A percentile compares a stretch with the other conserved stretches of the same genome.
phyloP scores from a whole-genome alignment of 768 basidiomycete species.

The Guyanaporus albipodus region DNA sequence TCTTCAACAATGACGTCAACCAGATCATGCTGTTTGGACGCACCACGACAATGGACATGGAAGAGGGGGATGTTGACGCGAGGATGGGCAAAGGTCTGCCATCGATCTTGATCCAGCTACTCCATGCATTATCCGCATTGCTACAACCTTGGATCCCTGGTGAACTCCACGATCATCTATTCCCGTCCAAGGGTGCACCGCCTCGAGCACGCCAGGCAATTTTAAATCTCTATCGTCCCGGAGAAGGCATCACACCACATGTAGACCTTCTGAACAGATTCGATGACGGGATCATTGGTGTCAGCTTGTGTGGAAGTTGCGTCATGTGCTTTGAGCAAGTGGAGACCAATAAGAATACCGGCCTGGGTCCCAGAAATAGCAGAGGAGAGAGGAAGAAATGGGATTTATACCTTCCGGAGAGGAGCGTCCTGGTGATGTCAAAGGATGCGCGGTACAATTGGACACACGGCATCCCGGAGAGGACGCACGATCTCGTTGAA shows the following conservation, averaged over 20 bases:
- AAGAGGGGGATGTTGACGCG: constrained; percentile 12
- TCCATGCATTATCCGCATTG: constrained; percentile 45
- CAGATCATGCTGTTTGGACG: constrained; percentile 88
- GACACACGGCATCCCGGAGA: constrained; percentile 81
- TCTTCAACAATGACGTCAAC: constrained; percentile 49
- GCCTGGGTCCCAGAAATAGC: not conserved
- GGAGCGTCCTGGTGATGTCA: constrained; percentile 74
- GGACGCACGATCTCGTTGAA: constrained; percentile 57
- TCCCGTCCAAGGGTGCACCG: constrained; percentile 42
- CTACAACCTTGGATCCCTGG: constrained; percentile 49
- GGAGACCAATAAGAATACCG: not conserved
- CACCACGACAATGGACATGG: constrained; percentile 10
- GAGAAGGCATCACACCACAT: constrained; percentile 86
- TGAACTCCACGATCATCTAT: constrained; percentile 53
- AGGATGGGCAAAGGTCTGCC: constrained; percentile 48
- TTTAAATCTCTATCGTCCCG: constrained; percentile 83
- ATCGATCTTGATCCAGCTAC: constrained; percentile 47
- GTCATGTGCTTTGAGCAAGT: constrained; percentile 68
- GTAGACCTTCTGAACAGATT: constrained; percentile 83
- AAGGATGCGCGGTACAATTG: constrained; percentile 81
- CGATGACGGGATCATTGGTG: constrained; percentile 85
- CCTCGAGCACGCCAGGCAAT: constrained; percentile 75
- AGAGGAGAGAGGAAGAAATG: constrained; percentile 4
- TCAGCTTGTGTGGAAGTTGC: constrained; percentile 76
- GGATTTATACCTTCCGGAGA: constrained; percentile 69